Evolutionary conservation across 164 flowering plant species (phyloP).

Genomic region (Litsea cubeba): DNA sequence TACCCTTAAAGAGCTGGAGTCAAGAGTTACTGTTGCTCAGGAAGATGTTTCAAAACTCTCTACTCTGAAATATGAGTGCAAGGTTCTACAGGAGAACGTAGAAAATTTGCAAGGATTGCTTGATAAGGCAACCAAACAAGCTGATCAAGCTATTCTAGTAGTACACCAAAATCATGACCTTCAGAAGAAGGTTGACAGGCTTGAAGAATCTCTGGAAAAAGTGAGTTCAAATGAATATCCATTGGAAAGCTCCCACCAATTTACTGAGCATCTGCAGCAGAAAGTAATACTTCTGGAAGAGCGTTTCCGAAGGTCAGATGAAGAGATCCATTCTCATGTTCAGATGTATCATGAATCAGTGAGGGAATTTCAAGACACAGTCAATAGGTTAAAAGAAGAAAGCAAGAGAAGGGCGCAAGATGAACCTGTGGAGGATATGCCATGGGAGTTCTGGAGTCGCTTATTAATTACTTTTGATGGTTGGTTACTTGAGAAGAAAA

Average conservation of each 20-base stretch:
- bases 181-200: slow-evolving; percentile 65
- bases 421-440: slow-evolving; percentile 73
- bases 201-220: slow-evolving; percentile 79
- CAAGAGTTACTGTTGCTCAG: slow-evolving; percentile 51
- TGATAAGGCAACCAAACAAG: slow-evolving; percentile 73
- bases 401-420: slow-evolving; percentile 52
- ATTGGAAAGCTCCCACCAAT: slow-evolving; percentile 56
- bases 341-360: slow-evolving; percentile 80
- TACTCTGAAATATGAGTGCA: slow-evolving; percentile 54
- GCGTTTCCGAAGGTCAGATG: slow-evolving; percentile 76
- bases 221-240: slow-evolving; percentile 50
- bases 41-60: slow-evolving; percentile 68
- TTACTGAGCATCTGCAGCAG: slow-evolving; percentile 71
- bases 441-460: slow-evolving; percentile 90
- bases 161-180: slow-evolving; percentile 83
- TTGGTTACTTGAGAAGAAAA: slow-evolving; percentile 86
- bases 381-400: slow-evolving; percentile 62
- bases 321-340: slow-evolving; percentile 71
- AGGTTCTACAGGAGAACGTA: slow-evolving; percentile 57
- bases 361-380: slow-evolving; percentile 72
- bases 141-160: slow-evolving; percentile 69
- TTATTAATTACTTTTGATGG: slow-evolving; percentile 78
- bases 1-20: slow-evolving; percentile 59
- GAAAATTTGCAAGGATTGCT: slow-evolving; percentile 62
- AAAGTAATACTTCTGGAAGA: slow-evolving; percentile 76